Evolutionary conservation across 2,329 filamentous ascomycete genomes (phyloP).

Genomic region (Cladophialophora immunda): DNA sequence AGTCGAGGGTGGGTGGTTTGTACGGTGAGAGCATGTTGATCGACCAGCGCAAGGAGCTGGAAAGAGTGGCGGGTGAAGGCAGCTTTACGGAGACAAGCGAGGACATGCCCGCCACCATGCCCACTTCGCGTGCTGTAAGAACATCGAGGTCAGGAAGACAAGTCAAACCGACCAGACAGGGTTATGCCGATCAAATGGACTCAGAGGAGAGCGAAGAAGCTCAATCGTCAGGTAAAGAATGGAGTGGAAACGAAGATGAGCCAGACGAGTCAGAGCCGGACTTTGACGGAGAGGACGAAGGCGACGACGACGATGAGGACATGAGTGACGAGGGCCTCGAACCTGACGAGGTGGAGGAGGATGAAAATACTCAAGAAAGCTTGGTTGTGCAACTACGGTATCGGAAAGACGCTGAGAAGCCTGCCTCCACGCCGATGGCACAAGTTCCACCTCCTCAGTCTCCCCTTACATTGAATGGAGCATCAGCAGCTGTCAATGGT

Average conservation of each 20-base stretch:
- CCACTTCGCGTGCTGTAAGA: constrained; percentile 50
- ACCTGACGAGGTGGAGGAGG: constrained; percentile 54
- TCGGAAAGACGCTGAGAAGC: constrained; percentile 28
- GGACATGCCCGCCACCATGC: constrained; percentile 51
- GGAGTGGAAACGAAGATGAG: constrained; percentile 42
- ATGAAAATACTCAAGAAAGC: constrained; percentile 59
- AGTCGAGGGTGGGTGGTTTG: constrained; percentile 60
- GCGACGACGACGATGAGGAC: constrained; percentile 66
- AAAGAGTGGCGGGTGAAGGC: constrained; percentile 52
- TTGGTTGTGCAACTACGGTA: constrained; percentile 77
- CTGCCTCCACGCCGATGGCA: constrained; percentile 2
- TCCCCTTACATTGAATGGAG: neutral
- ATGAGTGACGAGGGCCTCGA: constrained; percentile 47
- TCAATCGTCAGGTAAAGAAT: constrained; percentile 67
- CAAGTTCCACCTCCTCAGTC: neutral
- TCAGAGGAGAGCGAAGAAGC: constrained; percentile 64
- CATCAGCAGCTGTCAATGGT: constrained; percentile 14
- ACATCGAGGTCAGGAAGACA: constrained; percentile 35
- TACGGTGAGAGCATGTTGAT: constrained; percentile 66
- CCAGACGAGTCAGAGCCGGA: constrained; percentile 71
- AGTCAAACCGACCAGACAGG: constrained; percentile 37
- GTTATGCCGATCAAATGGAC: constrained; percentile 50
- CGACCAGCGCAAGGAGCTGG: constrained; percentile 54
- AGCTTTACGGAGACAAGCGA: constrained; percentile 56
- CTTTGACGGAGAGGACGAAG: constrained; percentile 77